Evolutionary conservation across 1,284 basidiomycete genomes (phyloP), one percentile per base, ranked within the genome.

Genomic region (Phenoliferia sp.): DNA sequence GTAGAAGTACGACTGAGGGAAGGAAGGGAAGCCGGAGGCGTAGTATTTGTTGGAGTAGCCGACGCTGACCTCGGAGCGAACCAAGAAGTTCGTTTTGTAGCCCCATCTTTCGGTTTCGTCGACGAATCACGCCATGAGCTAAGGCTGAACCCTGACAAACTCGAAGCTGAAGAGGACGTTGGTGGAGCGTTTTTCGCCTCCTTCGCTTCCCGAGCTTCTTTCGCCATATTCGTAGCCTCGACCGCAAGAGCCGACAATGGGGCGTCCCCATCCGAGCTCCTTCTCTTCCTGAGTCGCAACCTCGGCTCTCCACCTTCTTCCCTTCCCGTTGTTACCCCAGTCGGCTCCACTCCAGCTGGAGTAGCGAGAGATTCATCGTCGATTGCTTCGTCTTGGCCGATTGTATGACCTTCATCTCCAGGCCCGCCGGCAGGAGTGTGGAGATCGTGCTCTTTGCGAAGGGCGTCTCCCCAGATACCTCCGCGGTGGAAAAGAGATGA

Each of bases 381-480:
- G 17, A 48, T 36, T 33, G 55, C 26, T 19, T 60, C 56, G 26
- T 35, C 39, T 22, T 59, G 28, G 17, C 44, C 63, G 32, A 57
- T 57, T 17, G 39, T 56, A 6, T 19, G 19, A 17, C 31, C 28
- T 17, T 61, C 59, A 26, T 61, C 34, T 31, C 26, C 58, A 28
- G 39, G 3, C 15, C 35, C 29, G 29, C 33, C 32, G 22, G 54
- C 17, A 7, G 65, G 26, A 28, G 32, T 48, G 29, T 57, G 36
- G 22, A 72, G 58, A 35, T 73, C 66, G 26, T 64, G 61, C 22
- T 70, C 64, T 34, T 66, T 66, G 44, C 73, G 62, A 2, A 67
- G 57, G 1, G 92, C 89, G 70, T 92, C 90, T 19, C 87, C 84
- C 85, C 90, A 98, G 71, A 99, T 90, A 3, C 94, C 95, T 60